These are phyloP conservation scores for Choiromyces venosus DNA, from an alignment of 495 filamentous ascomycete species.

Conservation along the genomic window DNA sequence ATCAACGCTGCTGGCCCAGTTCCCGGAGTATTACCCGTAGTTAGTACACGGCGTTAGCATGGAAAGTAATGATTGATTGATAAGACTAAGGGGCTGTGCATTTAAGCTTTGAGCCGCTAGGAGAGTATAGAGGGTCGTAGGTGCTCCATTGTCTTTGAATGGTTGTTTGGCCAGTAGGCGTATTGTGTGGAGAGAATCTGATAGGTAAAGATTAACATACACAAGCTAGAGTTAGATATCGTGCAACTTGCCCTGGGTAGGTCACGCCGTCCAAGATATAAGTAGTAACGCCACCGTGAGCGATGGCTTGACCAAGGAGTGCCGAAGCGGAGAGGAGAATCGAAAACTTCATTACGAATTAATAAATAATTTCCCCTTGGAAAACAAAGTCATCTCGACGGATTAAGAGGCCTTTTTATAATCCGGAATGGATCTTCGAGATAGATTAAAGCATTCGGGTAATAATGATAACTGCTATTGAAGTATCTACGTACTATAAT, in stretches of 20 bases:
- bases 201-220: conserved; percentile 5
- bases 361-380: neutral
- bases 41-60: conserved; percentile 11
- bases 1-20: conserved; percentile 28
- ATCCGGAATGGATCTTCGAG: neutral
- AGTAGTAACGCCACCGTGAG: conserved; percentile 26
- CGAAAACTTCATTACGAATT: conserved; percentile 20
- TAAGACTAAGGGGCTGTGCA: no score
- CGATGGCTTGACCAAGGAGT: conserved; percentile 21
- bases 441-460: neutral
- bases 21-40: conserved; percentile 27
- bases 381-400: conserved; percentile 11
- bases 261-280: conserved; percentile 23
- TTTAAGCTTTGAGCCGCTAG: conserved; percentile 14
- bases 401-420: conserved; percentile 15
- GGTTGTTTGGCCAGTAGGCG: conserved; percentile 17
- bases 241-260: conserved; percentile 18
- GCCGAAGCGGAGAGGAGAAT: conserved; percentile 17
- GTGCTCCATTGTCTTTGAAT: conserved; percentile 30
- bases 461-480: neutral
- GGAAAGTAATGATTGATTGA: neutral
- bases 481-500: neutral
- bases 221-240: no score
- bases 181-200: conserved; percentile 29
- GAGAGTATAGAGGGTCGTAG: conserved; percentile 21